Conservation (phyloP, 768 basidiomycete genomes). For the Filobasidium wieringae region DNA sequence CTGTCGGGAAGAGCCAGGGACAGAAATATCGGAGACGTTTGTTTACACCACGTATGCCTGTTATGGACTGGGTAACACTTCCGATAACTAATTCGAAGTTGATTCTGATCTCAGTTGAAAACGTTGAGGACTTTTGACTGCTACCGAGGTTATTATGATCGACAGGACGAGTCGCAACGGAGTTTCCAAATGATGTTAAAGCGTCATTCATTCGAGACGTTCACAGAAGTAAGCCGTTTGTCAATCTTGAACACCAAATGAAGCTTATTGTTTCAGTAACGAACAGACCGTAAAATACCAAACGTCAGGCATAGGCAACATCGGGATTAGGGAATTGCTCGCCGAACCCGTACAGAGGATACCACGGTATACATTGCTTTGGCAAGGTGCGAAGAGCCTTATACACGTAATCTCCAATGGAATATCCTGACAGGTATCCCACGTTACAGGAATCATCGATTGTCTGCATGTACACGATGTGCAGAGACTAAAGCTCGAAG, state of each 20-base stretch:
- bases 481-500: constrained; percentile 63
- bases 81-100: not conserved
- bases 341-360: constrained; percentile 97
- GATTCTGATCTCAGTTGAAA: constrained; percentile 47
- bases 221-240: constrained; percentile 60
- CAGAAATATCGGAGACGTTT: constrained; percentile 68
- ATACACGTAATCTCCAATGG: not conserved
- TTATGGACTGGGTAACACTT: not conserved
- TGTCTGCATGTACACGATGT: constrained; percentile 67
- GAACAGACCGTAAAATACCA: constrained; percentile 52
- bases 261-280: not conserved
- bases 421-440: not conserved
- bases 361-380: constrained; percentile 83
- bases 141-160: constrained; percentile 80
- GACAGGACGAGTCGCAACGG: constrained; percentile 80
- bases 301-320: constrained; percentile 50
- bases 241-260: not conserved
- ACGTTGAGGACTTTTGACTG: constrained; percentile 73
- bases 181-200: constrained; percentile 74
- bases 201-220: constrained; percentile 63
- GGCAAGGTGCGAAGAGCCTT: constrained; percentile 46
- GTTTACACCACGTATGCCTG: constrained; percentile 53
- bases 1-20: constrained; percentile 48
- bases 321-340: constrained; percentile 77
- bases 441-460: constrained; percentile 61